Conservation (phyloP, 2,329 filamentous ascomycete genomes). For the Apiospora koreana region DNA sequence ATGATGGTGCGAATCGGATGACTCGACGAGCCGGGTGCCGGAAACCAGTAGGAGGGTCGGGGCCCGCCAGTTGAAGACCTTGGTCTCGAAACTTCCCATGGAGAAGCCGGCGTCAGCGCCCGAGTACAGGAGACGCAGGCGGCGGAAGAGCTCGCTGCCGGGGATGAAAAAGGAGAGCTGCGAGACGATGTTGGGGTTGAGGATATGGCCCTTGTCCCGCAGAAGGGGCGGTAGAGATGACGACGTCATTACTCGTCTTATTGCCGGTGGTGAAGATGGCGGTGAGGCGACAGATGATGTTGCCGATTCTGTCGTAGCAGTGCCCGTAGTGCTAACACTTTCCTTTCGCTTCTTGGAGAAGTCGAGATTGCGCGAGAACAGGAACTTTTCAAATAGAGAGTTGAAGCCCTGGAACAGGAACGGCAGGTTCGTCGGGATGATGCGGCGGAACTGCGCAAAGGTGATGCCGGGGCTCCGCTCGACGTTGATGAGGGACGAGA, state of each 20-base stretch:
- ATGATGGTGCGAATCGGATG: constrained; percentile 36
- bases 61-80: constrained; percentile 76
- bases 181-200: constrained; percentile 64
- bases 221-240: constrained; percentile 44
- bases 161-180: constrained; percentile 76
- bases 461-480: constrained; percentile 65
- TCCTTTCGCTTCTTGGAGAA: constrained; percentile 58
- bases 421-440: constrained; percentile 62
- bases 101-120: constrained; percentile 73
- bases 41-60: constrained; percentile 72
- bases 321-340: constrained; percentile 19
- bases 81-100: constrained; percentile 74
- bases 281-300: not conserved
- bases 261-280: not conserved
- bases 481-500: constrained; percentile 66
- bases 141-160: constrained; percentile 63
- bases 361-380: constrained; percentile 73
- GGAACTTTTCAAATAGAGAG: constrained; percentile 72
- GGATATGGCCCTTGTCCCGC: constrained; percentile 57
- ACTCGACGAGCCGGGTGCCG: constrained; percentile 59
- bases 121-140: constrained; percentile 68
- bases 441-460: constrained; percentile 60
- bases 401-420: constrained; percentile 69
- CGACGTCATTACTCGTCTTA: not conserved
- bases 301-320: not conserved